These are phyloP conservation scores for Coriaria nepalensis DNA, from an alignment of 306 rosid genomes.

Conservation along the genomic window DNA sequence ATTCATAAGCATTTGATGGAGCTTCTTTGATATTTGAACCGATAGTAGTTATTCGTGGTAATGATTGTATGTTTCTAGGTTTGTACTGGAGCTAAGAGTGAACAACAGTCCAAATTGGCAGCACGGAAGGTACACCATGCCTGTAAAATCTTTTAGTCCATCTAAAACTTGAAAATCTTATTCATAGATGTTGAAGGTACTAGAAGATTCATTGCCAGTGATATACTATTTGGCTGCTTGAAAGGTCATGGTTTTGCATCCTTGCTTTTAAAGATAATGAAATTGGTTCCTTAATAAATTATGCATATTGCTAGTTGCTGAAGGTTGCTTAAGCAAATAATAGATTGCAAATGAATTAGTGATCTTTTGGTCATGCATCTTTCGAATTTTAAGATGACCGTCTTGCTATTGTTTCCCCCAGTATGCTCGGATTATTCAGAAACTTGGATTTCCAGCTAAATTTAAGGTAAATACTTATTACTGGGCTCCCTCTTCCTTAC, in stretches of 20 bases:
- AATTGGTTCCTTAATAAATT: too few relatives aligned
- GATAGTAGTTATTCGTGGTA: too few relatives aligned
- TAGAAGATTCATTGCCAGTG: background rate
- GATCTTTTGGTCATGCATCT: too few relatives aligned
- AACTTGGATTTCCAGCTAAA: constrained; percentile 76
- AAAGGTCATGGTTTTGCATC: background rate
- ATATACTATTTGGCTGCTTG: background rate
- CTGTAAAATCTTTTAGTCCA: constrained; percentile 1
- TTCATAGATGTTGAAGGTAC: background rate
- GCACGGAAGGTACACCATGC: constrained; percentile 64
- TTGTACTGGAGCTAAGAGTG: constrained; percentile 96
- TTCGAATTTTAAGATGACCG: constrained; percentile 1
- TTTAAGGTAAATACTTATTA: constrained; percentile 50
- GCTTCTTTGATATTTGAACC: too few relatives aligned
- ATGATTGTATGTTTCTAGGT: constrained; percentile 40
- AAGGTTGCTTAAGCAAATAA: too few relatives aligned
- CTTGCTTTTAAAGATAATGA: background rate
- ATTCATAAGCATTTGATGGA: too few relatives aligned
- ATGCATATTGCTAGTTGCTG: too few relatives aligned
- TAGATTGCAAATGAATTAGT: too few relatives aligned
- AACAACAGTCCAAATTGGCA: constrained; percentile 78
- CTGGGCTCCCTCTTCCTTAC: too few relatives aligned
- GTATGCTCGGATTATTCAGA: constrained; percentile 93
- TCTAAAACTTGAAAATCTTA: background rate
- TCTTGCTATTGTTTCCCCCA: constrained; percentile 19